These are phyloP conservation scores for Monosporascus sp. DNA, from an alignment of 2,329 filamentous ascomycete genomes.

Conservation along the genomic window DNA sequence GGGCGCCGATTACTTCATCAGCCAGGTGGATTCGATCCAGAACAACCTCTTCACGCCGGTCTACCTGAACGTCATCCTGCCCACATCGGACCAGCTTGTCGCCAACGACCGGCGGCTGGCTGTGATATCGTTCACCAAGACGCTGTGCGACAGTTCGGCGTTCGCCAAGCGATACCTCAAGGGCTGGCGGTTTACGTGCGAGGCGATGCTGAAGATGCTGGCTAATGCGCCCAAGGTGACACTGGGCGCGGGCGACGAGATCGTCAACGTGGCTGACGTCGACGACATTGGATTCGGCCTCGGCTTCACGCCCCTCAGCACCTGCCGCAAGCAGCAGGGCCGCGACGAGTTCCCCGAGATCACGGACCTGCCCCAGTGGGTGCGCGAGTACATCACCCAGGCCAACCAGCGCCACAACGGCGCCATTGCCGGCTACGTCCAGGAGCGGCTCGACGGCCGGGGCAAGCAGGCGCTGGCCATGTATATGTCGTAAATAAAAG, in stretches of 20 bases:
- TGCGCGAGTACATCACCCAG: conserved; percentile 68
- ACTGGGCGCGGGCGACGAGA: conserved; percentile 62
- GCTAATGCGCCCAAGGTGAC: conserved; percentile 75
- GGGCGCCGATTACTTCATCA: conserved; percentile 88
- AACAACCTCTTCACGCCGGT: conserved; percentile 73
- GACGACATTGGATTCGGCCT: conserved; percentile 94
- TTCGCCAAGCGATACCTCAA: conserved; percentile 80
- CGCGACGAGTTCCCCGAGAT: conserved; percentile 85
- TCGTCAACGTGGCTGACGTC: conserved; percentile 81
- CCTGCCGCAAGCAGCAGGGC: conserved; percentile 64
- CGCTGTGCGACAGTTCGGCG: conserved; percentile 75
- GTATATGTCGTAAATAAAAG: conserved; percentile 32
- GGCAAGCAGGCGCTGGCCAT: conserved; percentile 47
- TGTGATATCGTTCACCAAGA: conserved; percentile 89
- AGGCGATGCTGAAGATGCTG: conserved; percentile 81
- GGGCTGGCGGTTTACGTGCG: conserved; percentile 87
- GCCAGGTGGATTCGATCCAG: conserved; percentile 76
- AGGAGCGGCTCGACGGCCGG: conserved; percentile 62
- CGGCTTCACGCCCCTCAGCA: conserved; percentile 89
- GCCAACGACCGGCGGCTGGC: conserved; percentile 90
- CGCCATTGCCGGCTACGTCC: conserved; percentile 64
- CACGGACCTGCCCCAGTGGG: conserved; percentile 77
- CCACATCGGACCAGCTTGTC: conserved; percentile 81
- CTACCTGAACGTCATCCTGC: conserved; percentile 82
- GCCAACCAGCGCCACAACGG: conserved; percentile 71